These are phyloP conservation scores for Roridomyces roridus DNA, from an alignment of 768 basidiomycete species.

Conservation along the genomic window DNA sequence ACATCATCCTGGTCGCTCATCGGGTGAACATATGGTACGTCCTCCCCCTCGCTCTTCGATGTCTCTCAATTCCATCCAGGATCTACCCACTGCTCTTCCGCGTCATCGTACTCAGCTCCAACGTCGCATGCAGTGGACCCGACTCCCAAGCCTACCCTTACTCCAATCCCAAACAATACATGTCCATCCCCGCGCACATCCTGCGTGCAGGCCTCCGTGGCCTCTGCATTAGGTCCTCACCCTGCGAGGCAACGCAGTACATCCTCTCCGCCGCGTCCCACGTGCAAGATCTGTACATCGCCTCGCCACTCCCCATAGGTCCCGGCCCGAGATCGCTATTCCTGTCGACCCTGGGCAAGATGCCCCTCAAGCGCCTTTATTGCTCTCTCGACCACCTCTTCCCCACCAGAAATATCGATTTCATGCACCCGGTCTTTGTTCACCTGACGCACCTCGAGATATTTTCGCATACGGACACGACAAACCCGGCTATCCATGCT, in stretches of 20 bases:
- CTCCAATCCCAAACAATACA: background rate
- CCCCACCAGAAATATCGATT: background rate
- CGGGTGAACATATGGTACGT: slow-evolving; percentile 11
- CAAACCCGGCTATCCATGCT: background rate
- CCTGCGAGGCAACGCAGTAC: background rate
- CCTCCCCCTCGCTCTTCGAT: no score
- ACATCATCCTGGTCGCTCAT: slow-evolving; percentile 4
- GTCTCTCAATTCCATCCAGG: slow-evolving; percentile 4
- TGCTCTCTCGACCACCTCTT: slow-evolving; percentile 1
- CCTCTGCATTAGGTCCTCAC: background rate
- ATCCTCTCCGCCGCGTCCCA: slow-evolving; percentile 1
- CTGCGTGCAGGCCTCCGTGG: slow-evolving; percentile 6
- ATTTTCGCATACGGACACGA: background rate
- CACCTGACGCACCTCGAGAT: slow-evolving; percentile 7
- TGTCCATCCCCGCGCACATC: background rate
- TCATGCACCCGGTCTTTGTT: slow-evolving; percentile 7
- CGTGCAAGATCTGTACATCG: slow-evolving; percentile 9
- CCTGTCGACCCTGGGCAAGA: background rate
- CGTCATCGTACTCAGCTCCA: slow-evolving; percentile 8
- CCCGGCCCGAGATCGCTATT: no score
- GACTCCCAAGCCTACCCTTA: slow-evolving; percentile 2
- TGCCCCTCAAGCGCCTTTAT: slow-evolving; percentile 6
- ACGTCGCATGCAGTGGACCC: no score
- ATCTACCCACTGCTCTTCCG: slow-evolving; percentile 5
- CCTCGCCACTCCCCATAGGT: background rate